Conservation (phyloP, 371 early-diverging fungal genomes). For the Mortierella sp. region DNA sequence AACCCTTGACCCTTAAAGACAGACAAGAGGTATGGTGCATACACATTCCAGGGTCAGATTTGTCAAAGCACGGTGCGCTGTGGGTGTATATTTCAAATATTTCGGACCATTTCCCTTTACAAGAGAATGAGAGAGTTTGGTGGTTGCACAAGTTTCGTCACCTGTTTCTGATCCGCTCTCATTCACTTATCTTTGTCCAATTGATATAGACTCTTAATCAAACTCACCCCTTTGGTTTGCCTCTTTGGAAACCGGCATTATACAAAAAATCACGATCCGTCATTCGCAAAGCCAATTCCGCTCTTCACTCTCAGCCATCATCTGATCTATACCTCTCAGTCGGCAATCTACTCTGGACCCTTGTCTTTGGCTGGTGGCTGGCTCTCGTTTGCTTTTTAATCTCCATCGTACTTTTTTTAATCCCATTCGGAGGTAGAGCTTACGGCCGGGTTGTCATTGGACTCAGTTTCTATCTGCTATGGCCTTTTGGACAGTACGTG, state of each 20-base stretch:
- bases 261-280: constrained; percentile 95
- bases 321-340: constrained; percentile 76
- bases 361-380: constrained; percentile 94
- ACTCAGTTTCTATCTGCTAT: constrained; percentile 82
- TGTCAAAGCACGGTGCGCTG: neutral
- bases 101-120: too few species aligned
- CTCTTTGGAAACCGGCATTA: constrained; percentile 96
- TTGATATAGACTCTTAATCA: constrained; percentile 80
- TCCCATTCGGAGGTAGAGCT: constrained; percentile 65
- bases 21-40: constrained; percentile 67
- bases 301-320: constrained; percentile 85
- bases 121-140: too few species aligned
- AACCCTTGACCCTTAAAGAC: constrained; percentile 75
- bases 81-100: too few species aligned
- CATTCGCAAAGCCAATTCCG: constrained; percentile 82
- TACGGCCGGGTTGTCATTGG: constrained; percentile 75
- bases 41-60: constrained; percentile 2
- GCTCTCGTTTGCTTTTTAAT: constrained; percentile 70
- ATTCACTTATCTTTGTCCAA: neutral
- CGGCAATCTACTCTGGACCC: constrained; percentile 89
- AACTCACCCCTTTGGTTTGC: constrained; percentile 93
- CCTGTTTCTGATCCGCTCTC: constrained; percentile 15
- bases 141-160: constrained; percentile 5
- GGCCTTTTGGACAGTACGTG: constrained; percentile 96
- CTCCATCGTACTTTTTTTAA: constrained; percentile 61